phyloP scores from a whole-genome alignment of 495 filamentous ascomycete genomes.

The Aspergillus leporis region DNA sequence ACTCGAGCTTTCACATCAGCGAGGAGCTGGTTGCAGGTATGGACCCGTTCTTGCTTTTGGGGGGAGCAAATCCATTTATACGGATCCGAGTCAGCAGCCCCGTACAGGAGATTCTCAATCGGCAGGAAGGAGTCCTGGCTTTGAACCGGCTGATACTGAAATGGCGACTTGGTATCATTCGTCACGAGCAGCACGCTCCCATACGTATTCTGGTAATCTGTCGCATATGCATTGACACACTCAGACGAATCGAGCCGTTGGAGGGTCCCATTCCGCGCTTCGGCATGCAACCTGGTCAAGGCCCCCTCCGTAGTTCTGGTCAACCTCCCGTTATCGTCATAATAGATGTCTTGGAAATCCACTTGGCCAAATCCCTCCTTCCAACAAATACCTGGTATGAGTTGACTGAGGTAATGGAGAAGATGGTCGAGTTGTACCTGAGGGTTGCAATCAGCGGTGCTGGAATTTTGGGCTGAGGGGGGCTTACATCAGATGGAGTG shows the following conservation, averaged over 20 bases:
- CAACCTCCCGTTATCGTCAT: background rate
- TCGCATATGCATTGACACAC: constrained; percentile 20
- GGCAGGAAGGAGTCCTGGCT: background rate
- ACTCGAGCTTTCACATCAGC: background rate
- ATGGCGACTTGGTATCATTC: constrained; percentile 1
- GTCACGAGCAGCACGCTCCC: constrained; percentile 16
- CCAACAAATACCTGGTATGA: constrained; percentile 25
- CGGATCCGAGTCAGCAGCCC: background rate
- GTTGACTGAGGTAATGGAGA: constrained; percentile 27
- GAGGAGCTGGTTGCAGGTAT: background rate
- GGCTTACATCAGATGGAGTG: background rate
- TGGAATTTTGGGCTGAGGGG: background rate
- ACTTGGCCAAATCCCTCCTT: constrained; percentile 11
- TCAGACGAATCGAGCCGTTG: background rate
- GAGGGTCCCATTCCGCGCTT: background rate
- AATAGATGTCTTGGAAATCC: background rate
- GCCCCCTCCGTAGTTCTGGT: background rate
- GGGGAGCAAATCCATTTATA: background rate
- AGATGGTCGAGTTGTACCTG: constrained; percentile 28
- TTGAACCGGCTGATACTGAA: background rate
- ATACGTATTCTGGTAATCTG: constrained; percentile 5
- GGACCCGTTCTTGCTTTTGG: background rate
- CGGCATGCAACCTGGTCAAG: background rate
- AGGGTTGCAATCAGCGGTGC: background rate
- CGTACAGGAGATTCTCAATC: background rate